phyloP scores from a whole-genome alignment of 169 alveolate genomes.

The Plasmodium coatneyi region DNA sequence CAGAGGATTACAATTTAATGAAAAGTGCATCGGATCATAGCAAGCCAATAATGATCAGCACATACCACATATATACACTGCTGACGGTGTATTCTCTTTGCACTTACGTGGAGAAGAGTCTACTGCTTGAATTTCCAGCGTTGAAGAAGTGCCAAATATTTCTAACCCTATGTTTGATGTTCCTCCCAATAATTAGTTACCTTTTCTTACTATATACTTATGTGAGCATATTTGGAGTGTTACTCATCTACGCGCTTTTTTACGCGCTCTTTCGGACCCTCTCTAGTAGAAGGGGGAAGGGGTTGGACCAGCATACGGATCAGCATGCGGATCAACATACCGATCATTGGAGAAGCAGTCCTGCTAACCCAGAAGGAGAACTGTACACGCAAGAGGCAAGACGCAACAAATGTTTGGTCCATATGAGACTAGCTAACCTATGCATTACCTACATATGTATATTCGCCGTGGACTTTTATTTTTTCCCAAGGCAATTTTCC shows the following conservation, averaged over 20 bases:
- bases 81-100: constrained; percentile 7
- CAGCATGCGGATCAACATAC: neutral
- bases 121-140: constrained; percentile 12
- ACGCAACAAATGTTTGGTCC: neutral
- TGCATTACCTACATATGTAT: constrained; percentile 39
- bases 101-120: constrained; percentile 43
- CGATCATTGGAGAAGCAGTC: neutral
- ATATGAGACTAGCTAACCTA: constrained; percentile 14
- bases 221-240: neutral
- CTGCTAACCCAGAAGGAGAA: neutral
- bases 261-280: neutral
- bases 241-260: neutral
- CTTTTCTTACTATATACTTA: constrained; percentile 8
- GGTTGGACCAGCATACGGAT: neutral
- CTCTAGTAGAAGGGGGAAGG: neutral
- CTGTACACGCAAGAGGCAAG: neutral
- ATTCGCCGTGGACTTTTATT: constrained; percentile 63
- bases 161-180: constrained; percentile 15
- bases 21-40: constrained; percentile 14
- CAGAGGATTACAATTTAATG: constrained; percentile 18
- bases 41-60: neutral
- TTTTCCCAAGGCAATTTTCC: constrained; percentile 55
- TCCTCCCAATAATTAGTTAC: constrained; percentile 11
- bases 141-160: constrained; percentile 20
- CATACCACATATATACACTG: constrained; percentile 11